Conservation (phyloP, 768 basidiomycete species). For the Aureoboletus auriporus region DNA sequence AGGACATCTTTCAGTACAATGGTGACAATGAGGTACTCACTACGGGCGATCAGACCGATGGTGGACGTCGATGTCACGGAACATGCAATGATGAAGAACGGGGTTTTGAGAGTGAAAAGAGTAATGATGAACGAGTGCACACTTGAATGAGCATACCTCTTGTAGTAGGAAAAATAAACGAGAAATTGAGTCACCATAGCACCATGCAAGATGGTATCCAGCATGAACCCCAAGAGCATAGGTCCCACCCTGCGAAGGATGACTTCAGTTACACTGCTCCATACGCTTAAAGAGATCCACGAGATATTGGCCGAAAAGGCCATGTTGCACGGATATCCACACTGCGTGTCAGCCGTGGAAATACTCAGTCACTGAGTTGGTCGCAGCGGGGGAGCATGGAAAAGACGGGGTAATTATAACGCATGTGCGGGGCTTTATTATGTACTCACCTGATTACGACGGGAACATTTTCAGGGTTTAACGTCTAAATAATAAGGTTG, state of each 20-base stretch:
- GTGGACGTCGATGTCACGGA: too few species aligned
- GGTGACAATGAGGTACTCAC: too few species aligned
- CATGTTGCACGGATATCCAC: slow-evolving; percentile 14
- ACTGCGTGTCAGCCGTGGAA: slow-evolving; percentile 1
- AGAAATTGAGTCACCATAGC: slow-evolving; percentile 32
- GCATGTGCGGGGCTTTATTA: background rate
- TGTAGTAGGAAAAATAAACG: slow-evolving; percentile 27
- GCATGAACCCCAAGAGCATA: slow-evolving; percentile 31
- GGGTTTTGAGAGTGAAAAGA: too few species aligned
- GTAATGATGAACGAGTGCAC: too few species aligned
- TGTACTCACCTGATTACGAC: slow-evolving; percentile 13
- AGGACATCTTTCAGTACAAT: too few species aligned
- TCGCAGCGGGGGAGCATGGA: background rate
- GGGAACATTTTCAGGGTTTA: slow-evolving; percentile 19
- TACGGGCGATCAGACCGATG: too few species aligned
- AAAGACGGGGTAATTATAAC: slow-evolving; percentile 6
- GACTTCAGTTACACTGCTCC: background rate
- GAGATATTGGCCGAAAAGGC: slow-evolving; percentile 18
- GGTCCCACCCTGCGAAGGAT: slow-evolving; percentile 29
- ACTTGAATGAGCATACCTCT: slow-evolving; percentile 17
- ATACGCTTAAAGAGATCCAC: slow-evolving; percentile 10
- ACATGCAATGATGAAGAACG: too few species aligned
- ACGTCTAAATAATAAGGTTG: too few species aligned
- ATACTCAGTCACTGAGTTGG: slow-evolving; percentile 6
- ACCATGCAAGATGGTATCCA: slow-evolving; percentile 35